Percentiles rank a stretch among this genome's conserved stretches.
Evolutionary conservation across 2,329 filamentous ascomycete species (phyloP).

Genomic region (Fusarium liriodendri): DNA sequence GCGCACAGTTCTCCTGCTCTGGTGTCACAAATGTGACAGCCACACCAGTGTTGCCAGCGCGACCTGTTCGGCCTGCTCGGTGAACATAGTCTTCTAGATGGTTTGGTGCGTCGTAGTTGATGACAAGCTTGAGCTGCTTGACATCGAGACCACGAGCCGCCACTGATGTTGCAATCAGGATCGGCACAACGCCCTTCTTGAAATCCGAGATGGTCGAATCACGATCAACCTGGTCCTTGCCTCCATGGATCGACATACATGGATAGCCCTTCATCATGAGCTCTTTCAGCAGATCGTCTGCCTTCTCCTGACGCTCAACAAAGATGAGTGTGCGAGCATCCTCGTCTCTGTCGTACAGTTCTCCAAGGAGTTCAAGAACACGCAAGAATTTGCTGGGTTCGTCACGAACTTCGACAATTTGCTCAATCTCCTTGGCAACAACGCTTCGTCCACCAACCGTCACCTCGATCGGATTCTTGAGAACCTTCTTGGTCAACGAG

Average conservation of each 20-base stretch:
- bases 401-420: slow-evolving; percentile 88
- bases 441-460: slow-evolving; percentile 88
- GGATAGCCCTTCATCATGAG: slow-evolving; percentile 87
- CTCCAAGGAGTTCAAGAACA: slow-evolving; percentile 86
- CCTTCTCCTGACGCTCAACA: slow-evolving; percentile 91
- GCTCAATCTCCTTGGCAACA: slow-evolving; percentile 92
- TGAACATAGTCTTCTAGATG: slow-evolving; percentile 98
- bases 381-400: slow-evolving; percentile 87
- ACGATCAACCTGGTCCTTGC: slow-evolving; percentile 92
- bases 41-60: slow-evolving; percentile 93
- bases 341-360: slow-evolving; percentile 87
- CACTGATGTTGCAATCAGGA: slow-evolving; percentile 94
- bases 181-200: slow-evolving; percentile 88
- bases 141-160: slow-evolving; percentile 96
- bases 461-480: slow-evolving; percentile 89
- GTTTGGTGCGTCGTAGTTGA: slow-evolving; percentile 95
- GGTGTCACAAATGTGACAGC: slow-evolving; percentile 94
- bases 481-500: slow-evolving; percentile 86
- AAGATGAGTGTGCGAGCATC: slow-evolving; percentile 92
- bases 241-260: slow-evolving; percentile 93
- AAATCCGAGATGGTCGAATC: slow-evolving; percentile 94
- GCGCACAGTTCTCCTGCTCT: slow-evolving; percentile 90
- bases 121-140: slow-evolving; percentile 93
- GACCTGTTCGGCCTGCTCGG: slow-evolving; percentile 90
- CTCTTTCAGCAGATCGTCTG: slow-evolving; percentile 82